Evolutionary conservation across 495 filamentous ascomycete genomes (phyloP), one percentile per base, ranked within the genome.

Genomic region (Penicillium longicatenatum): DNA sequence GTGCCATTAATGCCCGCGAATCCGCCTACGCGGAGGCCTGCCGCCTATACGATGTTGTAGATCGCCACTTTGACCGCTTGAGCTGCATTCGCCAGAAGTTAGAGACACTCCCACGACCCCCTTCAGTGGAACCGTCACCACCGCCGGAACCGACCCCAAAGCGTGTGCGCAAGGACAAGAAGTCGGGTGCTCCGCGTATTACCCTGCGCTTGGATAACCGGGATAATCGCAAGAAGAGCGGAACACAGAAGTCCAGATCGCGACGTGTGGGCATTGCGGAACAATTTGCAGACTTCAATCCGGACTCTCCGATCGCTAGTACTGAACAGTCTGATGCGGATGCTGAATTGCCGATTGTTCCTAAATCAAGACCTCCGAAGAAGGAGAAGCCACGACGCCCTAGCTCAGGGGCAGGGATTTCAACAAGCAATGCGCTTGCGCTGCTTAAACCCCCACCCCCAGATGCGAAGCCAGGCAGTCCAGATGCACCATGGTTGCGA

Each of bases 401-500:
- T 33, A 66, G 70, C 70, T 50, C 78, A 65, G 62, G 75, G 56
- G 58, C 80, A 76, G 35, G 83, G 78, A 19, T 93, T 39, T 93
- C 91, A 16, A 92, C 89, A n/a, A 92, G 88, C 69, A 89, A 87
- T 68, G 90, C 87, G 6, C 75, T 96, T 46, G 88, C 90, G 0
- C 77, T 87, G 58, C 80, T 94, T 3, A 84, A 86, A 39, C 89
- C 90, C 8, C 92, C 92, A 2, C 92, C 92, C 0, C 80, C 85
- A 30, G 86, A 93, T 69, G 89, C 90, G 16, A 79, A 84, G 30
- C 67, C 76, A 7, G 94, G 94, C 17, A 91, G 89, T 64, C 76
- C 84, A 55, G 85, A 93, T 64, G 77, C 89, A 29, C 94, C 94
- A 1, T 98, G 94, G 94, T 80, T 93, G 59, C 88, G 91, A 52